Evolutionary conservation across 305 asterid species (phyloP).

Genomic region (Rubia tinctorum): DNA sequence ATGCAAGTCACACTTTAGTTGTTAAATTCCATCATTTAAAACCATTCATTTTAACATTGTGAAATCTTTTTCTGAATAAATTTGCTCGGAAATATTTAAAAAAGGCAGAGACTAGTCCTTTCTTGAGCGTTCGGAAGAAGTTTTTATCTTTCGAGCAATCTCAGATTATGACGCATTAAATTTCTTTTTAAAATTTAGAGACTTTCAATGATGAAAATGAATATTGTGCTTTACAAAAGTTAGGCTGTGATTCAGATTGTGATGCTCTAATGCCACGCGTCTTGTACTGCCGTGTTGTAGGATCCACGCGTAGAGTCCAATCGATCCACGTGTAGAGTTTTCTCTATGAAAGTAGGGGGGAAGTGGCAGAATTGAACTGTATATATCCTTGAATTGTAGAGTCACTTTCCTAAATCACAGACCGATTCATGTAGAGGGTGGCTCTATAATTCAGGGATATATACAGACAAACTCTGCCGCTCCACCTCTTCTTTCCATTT

Average conservation of each 20-base stretch:
- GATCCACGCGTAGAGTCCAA: neutral
- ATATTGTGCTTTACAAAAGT: neutral
- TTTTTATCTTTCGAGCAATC: neutral
- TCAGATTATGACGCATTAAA: neutral
- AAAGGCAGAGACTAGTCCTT: neutral
- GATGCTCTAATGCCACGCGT: slow-evolving; percentile 5
- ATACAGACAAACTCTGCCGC: neutral
- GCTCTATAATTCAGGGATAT: neutral
- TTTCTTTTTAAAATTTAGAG: neutral
- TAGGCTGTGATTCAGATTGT: neutral
- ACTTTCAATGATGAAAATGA: neutral
- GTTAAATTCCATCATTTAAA: neutral
- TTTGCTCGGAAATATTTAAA: neutral
- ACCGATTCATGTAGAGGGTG: neutral
- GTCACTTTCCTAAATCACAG: neutral
- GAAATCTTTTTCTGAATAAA: neutral
- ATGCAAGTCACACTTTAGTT: neutral
- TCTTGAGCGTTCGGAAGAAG: slow-evolving; percentile 1
- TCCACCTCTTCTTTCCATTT: neutral
- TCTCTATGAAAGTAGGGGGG: neutral
- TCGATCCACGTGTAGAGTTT: neutral
- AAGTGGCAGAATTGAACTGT: neutral
- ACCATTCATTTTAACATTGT: neutral
- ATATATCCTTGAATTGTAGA: neutral
- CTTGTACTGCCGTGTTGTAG: neutral